Evolutionary conservation across 345 rosid species (phyloP).

Genomic region (Brassica juncea): DNA sequence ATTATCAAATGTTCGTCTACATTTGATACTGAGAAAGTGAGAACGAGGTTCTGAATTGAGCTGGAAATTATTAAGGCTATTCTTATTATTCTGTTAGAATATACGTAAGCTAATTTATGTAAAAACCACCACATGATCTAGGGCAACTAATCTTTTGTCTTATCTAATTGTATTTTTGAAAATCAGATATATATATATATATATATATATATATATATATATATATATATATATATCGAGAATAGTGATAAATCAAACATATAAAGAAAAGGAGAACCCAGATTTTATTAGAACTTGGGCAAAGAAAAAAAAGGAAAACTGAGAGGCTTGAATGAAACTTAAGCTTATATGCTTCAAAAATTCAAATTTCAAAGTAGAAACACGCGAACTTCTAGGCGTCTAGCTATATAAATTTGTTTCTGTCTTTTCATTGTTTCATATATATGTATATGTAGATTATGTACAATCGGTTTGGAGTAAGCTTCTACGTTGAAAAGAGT

Average conservation of each 20-base stretch:
- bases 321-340: neutral
- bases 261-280: neutral
- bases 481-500: neutral
- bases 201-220: neutral
- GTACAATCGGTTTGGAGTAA: neutral
- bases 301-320: neutral
- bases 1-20: neutral
- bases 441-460: neutral
- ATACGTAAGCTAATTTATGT: neutral
- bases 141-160: neutral
- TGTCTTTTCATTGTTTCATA: neutral
- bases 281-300: neutral
- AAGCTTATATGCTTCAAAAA: neutral
- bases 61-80: neutral
- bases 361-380: neutral
- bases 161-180: no score
- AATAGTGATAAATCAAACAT: neutral
- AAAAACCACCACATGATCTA: neutral
- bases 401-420: neutral
- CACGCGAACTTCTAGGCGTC: neutral
- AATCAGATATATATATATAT: no score
- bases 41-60: neutral
- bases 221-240: neutral
- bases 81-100: neutral
- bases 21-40: neutral